These are phyloP conservation scores for Auricularia heimuer DNA, from an alignment of 768 basidiomycete species.

Conservation along the genomic window DNA sequence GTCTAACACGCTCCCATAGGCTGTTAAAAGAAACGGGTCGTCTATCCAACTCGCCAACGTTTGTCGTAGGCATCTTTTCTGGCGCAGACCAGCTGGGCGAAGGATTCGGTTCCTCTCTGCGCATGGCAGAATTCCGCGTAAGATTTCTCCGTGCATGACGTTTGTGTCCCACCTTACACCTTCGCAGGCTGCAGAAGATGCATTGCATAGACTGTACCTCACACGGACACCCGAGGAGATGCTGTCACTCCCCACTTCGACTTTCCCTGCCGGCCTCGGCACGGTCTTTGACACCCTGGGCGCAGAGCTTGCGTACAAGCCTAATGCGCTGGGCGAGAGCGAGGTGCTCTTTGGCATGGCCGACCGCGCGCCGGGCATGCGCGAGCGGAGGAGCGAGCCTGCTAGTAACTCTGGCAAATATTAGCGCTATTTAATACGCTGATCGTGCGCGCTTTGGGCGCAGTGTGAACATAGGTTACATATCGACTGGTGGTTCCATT, in stretches of 20 bases:
- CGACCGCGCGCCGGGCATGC: not conserved
- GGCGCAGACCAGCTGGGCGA: slow-evolving; percentile 82
- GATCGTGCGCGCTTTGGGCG: no score
- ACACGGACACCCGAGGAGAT: slow-evolving; percentile 63
- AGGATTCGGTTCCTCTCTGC: slow-evolving; percentile 84
- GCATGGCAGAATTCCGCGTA: slow-evolving; percentile 92
- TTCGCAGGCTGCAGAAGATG: slow-evolving; percentile 72
- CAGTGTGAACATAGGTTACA: no score
- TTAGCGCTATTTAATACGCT: not conserved
- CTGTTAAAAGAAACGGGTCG: slow-evolving; percentile 90
- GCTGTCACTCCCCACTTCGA: slow-evolving; percentile 61
- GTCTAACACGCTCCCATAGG: slow-evolving; percentile 27
- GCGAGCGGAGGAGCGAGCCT: not conserved
- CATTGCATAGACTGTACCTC: slow-evolving; percentile 73
- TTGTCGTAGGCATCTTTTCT: slow-evolving; percentile 90
- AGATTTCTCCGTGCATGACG: slow-evolving; percentile 15
- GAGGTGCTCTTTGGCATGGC: slow-evolving; percentile 48
- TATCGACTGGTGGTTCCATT: no score
- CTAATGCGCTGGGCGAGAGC: slow-evolving; percentile 46
- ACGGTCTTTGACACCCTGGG: slow-evolving; percentile 40
- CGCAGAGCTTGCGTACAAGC: slow-evolving; percentile 37
- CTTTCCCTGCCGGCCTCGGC: slow-evolving; percentile 50
- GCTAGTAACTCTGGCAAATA: not conserved
- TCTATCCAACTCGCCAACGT: slow-evolving; percentile 81
- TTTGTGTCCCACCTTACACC: slow-evolving; percentile 2